Evolutionary conservation across 2,329 filamentous ascomycete genomes (phyloP).

Genomic region (Colletotrichum acutatum): DNA sequence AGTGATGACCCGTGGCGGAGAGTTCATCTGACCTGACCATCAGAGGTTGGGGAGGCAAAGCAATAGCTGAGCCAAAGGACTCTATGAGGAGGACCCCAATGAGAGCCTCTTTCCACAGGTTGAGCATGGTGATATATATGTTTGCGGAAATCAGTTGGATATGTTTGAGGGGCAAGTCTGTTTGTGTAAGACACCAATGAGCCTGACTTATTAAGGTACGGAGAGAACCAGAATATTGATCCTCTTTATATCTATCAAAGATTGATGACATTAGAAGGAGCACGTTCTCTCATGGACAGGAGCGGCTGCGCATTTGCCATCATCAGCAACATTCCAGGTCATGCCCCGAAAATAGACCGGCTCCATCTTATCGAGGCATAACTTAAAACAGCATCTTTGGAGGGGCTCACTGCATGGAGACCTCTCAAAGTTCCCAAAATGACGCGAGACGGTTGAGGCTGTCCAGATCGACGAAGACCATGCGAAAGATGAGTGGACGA

Average conservation of each 20-base stretch:
- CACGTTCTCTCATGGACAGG: background rate
- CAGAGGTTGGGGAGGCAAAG: background rate
- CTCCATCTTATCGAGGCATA: too few relatives aligned
- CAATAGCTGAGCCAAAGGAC: slow-evolving; percentile 5
- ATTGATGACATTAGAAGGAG: background rate
- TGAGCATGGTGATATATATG: background rate
- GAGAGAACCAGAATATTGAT: background rate
- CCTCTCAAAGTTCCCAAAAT: background rate
- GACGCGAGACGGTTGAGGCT: background rate
- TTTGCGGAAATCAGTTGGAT: too few relatives aligned
- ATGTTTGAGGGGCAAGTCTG: background rate
- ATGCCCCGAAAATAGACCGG: background rate
- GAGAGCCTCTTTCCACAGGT: slow-evolving; percentile 1
- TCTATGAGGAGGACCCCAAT: slow-evolving; percentile 14
- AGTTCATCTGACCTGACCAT: background rate
- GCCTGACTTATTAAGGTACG: fast-evolving
- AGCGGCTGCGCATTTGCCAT: background rate
- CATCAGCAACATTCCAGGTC: too few relatives aligned
- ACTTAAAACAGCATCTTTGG: background rate
- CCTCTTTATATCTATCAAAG: background rate
- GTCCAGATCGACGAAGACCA: background rate
- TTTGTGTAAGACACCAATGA: too few relatives aligned
- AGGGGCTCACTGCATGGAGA: background rate
- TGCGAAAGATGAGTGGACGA: background rate
- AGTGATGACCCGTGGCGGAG: background rate